Evolutionary conservation across 2,329 filamentous ascomycete genomes (phyloP).

Genomic region (Parafenestella ontariensis): DNA sequence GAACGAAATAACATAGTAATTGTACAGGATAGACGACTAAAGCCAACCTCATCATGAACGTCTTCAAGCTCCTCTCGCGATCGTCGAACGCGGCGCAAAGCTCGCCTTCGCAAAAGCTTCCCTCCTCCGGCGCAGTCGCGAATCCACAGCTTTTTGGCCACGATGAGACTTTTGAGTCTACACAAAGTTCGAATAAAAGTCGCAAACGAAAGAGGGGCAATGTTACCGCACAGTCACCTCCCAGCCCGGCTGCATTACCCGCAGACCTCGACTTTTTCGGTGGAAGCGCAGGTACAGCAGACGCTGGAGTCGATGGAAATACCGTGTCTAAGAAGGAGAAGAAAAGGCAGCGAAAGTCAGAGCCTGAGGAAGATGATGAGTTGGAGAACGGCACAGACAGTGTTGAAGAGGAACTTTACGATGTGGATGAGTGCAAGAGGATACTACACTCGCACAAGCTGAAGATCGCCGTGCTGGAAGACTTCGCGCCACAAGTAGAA

Average conservation of each 20-base stretch:
- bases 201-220: slow-evolving; percentile 54
- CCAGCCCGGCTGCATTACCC: slow-evolving; percentile 21
- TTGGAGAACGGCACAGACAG: slow-evolving; percentile 6
- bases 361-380: slow-evolving; percentile 6
- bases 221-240: slow-evolving; percentile 13
- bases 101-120: slow-evolving; percentile 57
- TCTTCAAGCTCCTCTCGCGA: slow-evolving; percentile 74
- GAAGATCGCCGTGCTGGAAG: slow-evolving; percentile 78
- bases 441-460: slow-evolving; percentile 81
- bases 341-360: slow-evolving; percentile 18
- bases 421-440: slow-evolving; percentile 74
- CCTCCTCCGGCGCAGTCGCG: slow-evolving; percentile 68
- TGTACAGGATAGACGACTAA: neutral
- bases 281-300: slow-evolving; percentile 16
- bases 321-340: slow-evolving; percentile 21
- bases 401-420: slow-evolving; percentile 51
- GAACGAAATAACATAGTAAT: neutral
- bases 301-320: slow-evolving; percentile 11
- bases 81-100: slow-evolving; percentile 65
- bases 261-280: slow-evolving; percentile 56
- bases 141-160: slow-evolving; percentile 73
- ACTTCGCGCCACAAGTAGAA: slow-evolving; percentile 45
- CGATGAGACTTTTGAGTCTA: slow-evolving; percentile 49
- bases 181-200: slow-evolving; percentile 25
- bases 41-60: slow-evolving; percentile 66